Evolutionary conservation across 2,329 filamentous ascomycete species (phyloP), one percentile per base, ranked within the genome.

Genomic region (Aspergillus latus): DNA sequence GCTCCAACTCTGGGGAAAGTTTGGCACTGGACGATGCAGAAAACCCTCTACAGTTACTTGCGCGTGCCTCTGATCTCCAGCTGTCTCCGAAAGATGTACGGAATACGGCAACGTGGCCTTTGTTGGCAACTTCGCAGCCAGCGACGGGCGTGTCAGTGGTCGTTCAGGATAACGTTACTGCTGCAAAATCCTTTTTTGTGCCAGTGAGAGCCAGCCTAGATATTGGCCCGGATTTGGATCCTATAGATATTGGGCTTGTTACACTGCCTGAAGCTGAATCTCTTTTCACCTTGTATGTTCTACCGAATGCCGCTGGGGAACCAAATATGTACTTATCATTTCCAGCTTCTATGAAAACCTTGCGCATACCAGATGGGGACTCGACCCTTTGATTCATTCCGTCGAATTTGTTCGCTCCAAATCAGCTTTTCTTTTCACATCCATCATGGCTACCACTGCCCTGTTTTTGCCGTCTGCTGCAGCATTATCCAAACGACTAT

Each of bases 331-430:
- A 52, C 47, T 60, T 16, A 56, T 34, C 6, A 54, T 36, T 21
- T 52, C 26, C 45, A 88, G 86, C 64, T 90, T 89, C 63, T 84
- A 88, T 65, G 79, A 85, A 26, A 86, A 87, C 49, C 79, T 90
- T 5, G 84, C 87, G 1, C 88, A 90, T 68, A 90, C 88, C 0
- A 76, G 88, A 68, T 90, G 88, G 88, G 88, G 88, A 0, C 81
- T 90, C 7, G 88, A 90, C 62, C 85, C 86, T 1, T 69, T 81
- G 11, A 75, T 90, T 4, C 88, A 90, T 64, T 89, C 83, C 0
- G 77, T 84, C 15, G 72, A 79, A 0, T 90, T 89, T 63, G 85
- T 88, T 2, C 84, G 86, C 13, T 79, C 80, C 1, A 83, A 86
- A 47, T 90, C 88, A 0, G 82, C 86, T 1, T 90, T 90, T 66